Conservation (phyloP, 169 alveolate species). For the Ophryocystis elektroscirrha region DNA sequence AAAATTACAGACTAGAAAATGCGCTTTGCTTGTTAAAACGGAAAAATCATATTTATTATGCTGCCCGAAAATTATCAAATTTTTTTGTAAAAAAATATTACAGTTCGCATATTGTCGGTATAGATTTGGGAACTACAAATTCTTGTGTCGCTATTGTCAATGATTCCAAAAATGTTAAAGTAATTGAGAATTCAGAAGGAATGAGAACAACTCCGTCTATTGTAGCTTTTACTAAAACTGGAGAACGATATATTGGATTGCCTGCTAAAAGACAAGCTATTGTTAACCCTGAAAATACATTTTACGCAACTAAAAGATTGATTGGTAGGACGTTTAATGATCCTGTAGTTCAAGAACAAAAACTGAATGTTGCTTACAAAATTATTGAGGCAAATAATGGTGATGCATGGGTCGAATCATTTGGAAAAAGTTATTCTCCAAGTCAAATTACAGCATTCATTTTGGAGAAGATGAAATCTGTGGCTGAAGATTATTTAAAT, state of each 20-base stretch:
- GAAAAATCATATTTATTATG: no score
- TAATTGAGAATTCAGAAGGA: constrained; percentile 92
- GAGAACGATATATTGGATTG: constrained; percentile 90
- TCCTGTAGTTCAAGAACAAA: constrained; percentile 64
- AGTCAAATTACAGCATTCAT: constrained; percentile 87
- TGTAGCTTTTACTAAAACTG: constrained; percentile 88
- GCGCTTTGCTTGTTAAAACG: no score
- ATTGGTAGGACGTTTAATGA: constrained; percentile 81
- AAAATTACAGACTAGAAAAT: no score
- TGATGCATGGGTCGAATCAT: constrained; percentile 67
- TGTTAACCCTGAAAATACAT: constrained; percentile 68
- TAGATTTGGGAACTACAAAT: constrained; percentile 98
- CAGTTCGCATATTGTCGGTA: constrained; percentile 64
- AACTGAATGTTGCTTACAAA: constrained; percentile 77
- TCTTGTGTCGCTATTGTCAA: constrained; percentile 95
- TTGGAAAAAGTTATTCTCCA: constrained; percentile 62
- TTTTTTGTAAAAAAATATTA: neutral
- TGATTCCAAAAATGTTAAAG: constrained; percentile 82
- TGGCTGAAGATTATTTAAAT: constrained; percentile 83
- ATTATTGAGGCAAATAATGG: constrained; percentile 37
- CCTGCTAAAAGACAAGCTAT: constrained; percentile 90
- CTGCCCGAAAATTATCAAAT: no score
- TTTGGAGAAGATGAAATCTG: constrained; percentile 82
- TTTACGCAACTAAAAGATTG: constrained; percentile 83
- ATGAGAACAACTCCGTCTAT: constrained; percentile 93